Conservation (phyloP, 768 basidiomycete genomes). For the Lanmaoa pseudosensibilis region DNA sequence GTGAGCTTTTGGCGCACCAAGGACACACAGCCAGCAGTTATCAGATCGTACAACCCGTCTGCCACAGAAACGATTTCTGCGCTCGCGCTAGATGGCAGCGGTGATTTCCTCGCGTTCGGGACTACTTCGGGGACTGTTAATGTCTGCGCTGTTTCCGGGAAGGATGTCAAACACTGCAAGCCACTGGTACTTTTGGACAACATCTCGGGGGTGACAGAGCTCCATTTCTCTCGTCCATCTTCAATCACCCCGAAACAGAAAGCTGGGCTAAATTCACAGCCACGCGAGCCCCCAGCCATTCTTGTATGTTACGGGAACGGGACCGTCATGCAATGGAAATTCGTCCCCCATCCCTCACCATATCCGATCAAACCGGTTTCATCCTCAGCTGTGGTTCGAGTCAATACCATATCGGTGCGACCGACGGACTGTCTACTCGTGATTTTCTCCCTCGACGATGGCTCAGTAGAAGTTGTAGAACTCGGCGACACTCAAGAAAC, state of each 20-base stretch:
- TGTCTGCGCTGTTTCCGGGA: conserved; percentile 56
- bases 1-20: conserved; percentile 66
- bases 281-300: conserved; percentile 29
- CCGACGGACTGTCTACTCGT: conserved; percentile 50
- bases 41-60: conserved; percentile 49
- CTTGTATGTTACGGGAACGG: conserved; percentile 63
- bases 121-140: conserved; percentile 65
- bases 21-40: conserved; percentile 38
- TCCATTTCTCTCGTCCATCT: conserved; percentile 43
- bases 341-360: conserved; percentile 21
- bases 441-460: conserved; percentile 65
- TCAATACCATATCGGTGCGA: conserved; percentile 48
- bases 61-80: conserved; percentile 53
- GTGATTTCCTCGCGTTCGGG: conserved; percentile 67
- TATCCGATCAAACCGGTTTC: conserved; percentile 47
- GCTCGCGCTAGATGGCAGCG: conserved; percentile 61
- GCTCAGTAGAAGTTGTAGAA: conserved; percentile 62
- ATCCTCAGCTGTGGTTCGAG: conserved; percentile 44
- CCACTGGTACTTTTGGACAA: conserved; percentile 44
- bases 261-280: conserved; percentile 12
- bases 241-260: conserved; percentile 18
- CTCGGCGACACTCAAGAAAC: conserved; percentile 44
- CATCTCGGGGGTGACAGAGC: conserved; percentile 51
- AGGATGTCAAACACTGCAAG: conserved; percentile 37
- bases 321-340: conserved; percentile 51